phyloP scores from a whole-genome alignment of 2,329 filamentous ascomycete genomes.

The Xylaria sp. region DNA sequence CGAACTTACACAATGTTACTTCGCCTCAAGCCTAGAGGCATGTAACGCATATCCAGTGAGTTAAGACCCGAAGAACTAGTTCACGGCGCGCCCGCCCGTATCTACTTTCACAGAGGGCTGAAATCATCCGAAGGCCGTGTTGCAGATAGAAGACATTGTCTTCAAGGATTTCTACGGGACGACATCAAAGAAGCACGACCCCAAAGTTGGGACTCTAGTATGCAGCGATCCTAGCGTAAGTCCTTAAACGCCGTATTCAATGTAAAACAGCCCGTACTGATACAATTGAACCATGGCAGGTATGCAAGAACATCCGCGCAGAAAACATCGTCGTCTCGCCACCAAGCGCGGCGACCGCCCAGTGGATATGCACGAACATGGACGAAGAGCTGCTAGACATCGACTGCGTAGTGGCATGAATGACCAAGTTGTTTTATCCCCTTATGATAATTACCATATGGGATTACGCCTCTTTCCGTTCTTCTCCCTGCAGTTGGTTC shows the following conservation, averaged over 20 bases:
- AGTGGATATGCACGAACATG: conserved; percentile 30
- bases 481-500: too few relatives aligned
- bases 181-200: conserved; percentile 41
- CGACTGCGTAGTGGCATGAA: conserved; percentile 14
- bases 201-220: conserved; percentile 26
- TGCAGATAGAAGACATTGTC: conserved; percentile 59
- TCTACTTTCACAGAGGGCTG: neutral
- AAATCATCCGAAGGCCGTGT: conserved; percentile 39
- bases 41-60: conserved; percentile 23
- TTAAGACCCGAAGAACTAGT: conserved; percentile 30
- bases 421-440: too few relatives aligned
- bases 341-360: conserved; percentile 15
- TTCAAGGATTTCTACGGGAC: conserved; percentile 60
- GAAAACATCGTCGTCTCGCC: conserved; percentile 23
- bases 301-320: conserved; percentile 27
- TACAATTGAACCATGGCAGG: neutral
- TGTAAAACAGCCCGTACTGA: neutral
- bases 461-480: too few relatives aligned
- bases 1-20: conserved; percentile 28
- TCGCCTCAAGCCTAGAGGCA: conserved; percentile 24
- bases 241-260: neutral
- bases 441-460: too few relatives aligned
- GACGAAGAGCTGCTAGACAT: conserved; percentile 21
- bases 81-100: too few relatives aligned
- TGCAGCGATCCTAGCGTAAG: conserved; percentile 31